Base-by-base conservation (phyloP, 2,329 filamentous ascomycete species). In the Rutstroemia sydowiana region DNA sequence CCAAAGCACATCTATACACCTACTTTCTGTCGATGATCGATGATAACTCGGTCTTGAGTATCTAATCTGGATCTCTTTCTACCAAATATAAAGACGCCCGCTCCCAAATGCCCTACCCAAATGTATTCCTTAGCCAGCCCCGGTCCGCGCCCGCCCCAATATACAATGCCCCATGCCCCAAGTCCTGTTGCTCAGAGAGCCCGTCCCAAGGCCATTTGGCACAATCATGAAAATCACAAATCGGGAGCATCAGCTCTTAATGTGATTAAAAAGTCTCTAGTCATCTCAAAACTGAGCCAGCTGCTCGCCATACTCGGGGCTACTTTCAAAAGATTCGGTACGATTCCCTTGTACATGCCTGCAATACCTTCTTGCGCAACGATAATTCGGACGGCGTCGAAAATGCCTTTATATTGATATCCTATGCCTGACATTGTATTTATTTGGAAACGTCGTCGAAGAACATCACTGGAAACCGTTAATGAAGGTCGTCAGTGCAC, bases 351-450 rank as follows among this genome's bases (percentile, higher is more conserved):
- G 76, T 97, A 98, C 40, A 98, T 72, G 46, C 93, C 93, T 54
- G 77, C 77, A 49, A 92, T 36, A 28, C 93, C 93, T 71, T 98
- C 93, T 62, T 95, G 83, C 43, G 78, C 71, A 50, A 95, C 69
- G 62, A 98, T 98, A 46, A 87, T 81, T 47, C 75, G 79, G 57
- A 98, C 74, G 3, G 93, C 93, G 66, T 95, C 89, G 56, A 81
- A 76, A 40, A 98, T 85, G 6, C 84, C 86, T 64, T 87, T 90
- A 73, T 98, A 98, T 67, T 92, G 82, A 71, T 96, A 97, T 46
- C 93, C 93, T 84, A 98, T 92, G 47, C 93, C 93, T 44, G 87
- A 89, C 93, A 98, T 98, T 49, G 93, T 96, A 71, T 98, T 98
- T 73, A 98, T 93, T 67, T 98, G 93, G 69, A 98, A 98, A 46